Base-by-base conservation (phyloP, 345 rosid species). In the Alliaria petiolata region DNA sequence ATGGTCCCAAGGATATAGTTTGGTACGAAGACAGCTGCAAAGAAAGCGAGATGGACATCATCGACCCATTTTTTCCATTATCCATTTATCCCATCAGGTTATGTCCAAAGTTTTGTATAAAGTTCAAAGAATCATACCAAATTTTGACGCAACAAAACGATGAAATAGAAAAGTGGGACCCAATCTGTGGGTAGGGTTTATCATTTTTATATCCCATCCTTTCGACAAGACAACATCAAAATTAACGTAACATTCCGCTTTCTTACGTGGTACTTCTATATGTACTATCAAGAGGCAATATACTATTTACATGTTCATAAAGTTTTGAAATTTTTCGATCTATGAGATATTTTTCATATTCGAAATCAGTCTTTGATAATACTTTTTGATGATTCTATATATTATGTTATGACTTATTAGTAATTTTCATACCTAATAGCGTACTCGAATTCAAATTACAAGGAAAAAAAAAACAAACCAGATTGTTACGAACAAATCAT, bases 61-160 rank as follows among this genome's bases (percentile, higher is more conserved):
- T 73, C 20, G 51, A 65, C 60, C 66, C 59, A 73, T 46, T 34
- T 53, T 26, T 34, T 8, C 6, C 28, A 35, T 72, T 64, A 64
- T 64, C 65, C 58, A 46, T 65, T 65, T 65, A 46, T 52, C 60
- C 4, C 66, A 65, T 73, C 60, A 63, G 14, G 50, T 57, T 19
- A n/a, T n/a, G n/a, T n/a, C n/a, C n/a, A n/a, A n/a, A n/a, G n/a
- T n/a, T n/a, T n/a, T n/a, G n/a, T n/a, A n/a, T n/a, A n/a, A n/a
- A n/a, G n/a, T n/a, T n/a, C n/a, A n/a, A n/a, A n/a, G n/a, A n/a
- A 73, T 35, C 69, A 62, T 71, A 72, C 71, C 65, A 64, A 35
- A 28, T 44, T 64, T 64, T 31, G 60, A 65, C 77, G 52, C 58
- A 65, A 38, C 66, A 65, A 56, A 47, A 38, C 34, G 44, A 65